Evolutionary conservation across 345 rosid genomes (phyloP), one percentile per base, ranked within the genome.

Genomic region (Lumnitzera racemosa): DNA sequence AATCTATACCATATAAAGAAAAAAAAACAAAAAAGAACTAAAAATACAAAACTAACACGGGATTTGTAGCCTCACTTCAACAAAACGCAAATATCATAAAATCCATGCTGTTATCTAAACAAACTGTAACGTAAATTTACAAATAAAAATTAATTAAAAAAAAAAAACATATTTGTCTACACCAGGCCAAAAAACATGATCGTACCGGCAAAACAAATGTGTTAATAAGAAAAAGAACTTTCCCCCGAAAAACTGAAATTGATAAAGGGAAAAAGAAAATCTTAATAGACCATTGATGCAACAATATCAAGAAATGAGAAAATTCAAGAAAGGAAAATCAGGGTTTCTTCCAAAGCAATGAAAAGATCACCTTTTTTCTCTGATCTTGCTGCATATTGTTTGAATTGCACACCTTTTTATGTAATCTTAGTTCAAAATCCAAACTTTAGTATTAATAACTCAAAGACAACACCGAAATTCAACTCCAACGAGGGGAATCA

Each of bases 361-460:
- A 55, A 49, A n/a, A 25, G 24, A 47, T 69, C 65, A 90, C 96
- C 97, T 90, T 91, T 67, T 88, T 88, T 56, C 89, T 83, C 55
- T 81, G 82, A 72, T 84, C 96, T 74, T 74, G 85, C 83, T 88
- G 97, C 89, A 83, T 82, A 68, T 15, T 69, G 61, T 69, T 46
- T 46, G 47, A 4, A n/a, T 11, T 47, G 24, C n/a, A 47, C 49
- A 20, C 24, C 29, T 48, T 46, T 15, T 16, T 27, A 24, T 24
- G 50, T 15, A 67, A 29, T 36, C 24, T 57, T 47, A 17, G 27
- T 57, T 43, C 57, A 41, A 58, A 51, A 36, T 14, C 23, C 48
- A 14, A 57, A 11, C 55, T 27, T 24, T 27, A 47, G 43, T 27
- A 56, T 53, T 25, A 15, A 17, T 53, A 46, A 24, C 24, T 13